Evolutionary conservation across 2,329 filamentous ascomycete species (phyloP).

Genomic region (Xylaria sp.): DNA sequence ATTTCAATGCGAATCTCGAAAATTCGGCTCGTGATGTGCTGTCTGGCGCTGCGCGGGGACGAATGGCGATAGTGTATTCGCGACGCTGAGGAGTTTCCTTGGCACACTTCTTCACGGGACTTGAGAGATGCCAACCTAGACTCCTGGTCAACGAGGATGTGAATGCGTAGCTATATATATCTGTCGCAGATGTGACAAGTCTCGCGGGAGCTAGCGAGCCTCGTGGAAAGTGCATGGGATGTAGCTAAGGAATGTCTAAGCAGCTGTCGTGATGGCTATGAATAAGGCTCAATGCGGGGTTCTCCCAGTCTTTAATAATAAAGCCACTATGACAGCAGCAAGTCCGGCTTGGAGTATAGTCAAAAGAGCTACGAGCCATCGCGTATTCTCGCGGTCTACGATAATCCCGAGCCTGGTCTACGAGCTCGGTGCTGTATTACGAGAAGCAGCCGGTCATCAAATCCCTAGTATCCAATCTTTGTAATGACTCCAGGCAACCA

Average conservation of each 20-base stretch:
- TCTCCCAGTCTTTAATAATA: neutral
- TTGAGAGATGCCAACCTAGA: neutral
- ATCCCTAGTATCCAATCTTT: neutral
- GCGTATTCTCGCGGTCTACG: no score
- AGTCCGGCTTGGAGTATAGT: neutral
- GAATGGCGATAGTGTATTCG: neutral
- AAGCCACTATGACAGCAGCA: neutral
- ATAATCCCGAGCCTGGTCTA: neutral
- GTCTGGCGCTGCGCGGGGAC: neutral
- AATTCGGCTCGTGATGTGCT: neutral
- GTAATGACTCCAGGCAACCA: neutral
- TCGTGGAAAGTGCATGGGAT: conserved; percentile 1
- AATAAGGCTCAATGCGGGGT: conserved; percentile 14
- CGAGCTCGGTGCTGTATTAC: neutral
- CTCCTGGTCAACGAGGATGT: neutral
- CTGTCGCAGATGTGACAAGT: neutral
- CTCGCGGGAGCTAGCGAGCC: conserved; percentile 1
- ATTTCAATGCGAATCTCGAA: neutral
- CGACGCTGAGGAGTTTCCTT: neutral
- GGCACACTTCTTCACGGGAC: neutral
- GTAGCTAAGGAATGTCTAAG: neutral
- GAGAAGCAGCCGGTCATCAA: neutral
- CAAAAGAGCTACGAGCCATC: no score
- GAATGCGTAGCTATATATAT: neutral
- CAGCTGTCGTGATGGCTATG: neutral